Percentiles rank a stretch among this genome's conserved stretches.
These are phyloP conservation scores for Jatropha curcas DNA, from an alignment of 345 rosid genomes.

Conservation along the genomic window DNA sequence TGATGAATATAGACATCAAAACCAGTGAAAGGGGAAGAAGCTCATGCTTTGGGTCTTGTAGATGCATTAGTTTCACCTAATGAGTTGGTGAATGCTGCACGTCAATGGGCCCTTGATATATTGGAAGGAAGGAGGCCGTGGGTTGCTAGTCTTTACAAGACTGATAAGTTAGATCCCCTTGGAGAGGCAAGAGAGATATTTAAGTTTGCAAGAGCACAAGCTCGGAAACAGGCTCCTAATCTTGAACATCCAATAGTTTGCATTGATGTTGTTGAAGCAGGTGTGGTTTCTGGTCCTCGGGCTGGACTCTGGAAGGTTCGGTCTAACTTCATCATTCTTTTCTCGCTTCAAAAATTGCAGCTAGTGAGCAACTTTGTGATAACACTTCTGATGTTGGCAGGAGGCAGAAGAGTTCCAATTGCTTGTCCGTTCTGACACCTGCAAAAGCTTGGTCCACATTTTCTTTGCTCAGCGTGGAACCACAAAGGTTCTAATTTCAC, in stretches of 20 bases:
- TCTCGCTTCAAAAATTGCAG: conserved; percentile 1
- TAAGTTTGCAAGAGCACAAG: conserved; percentile 75
- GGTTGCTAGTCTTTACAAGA: conserved; percentile 73
- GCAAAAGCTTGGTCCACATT: conserved; percentile 84
- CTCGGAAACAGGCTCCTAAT: conserved; percentile 75
- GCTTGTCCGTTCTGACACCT: conserved; percentile 59
- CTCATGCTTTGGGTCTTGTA: conserved; percentile 69
- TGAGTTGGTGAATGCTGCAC: conserved; percentile 67
- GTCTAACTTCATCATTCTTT: conserved; percentile 12
- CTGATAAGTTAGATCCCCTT: conserved; percentile 80
- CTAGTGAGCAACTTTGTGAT: conserved; percentile 19
- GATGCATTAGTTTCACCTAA: conserved; percentile 73
- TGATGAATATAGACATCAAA: conserved; percentile 61
- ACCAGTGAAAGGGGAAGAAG: conserved; percentile 74
- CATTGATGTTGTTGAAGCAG: conserved; percentile 79
- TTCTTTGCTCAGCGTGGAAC: conserved; percentile 94
- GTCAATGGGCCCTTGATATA: conserved; percentile 84
- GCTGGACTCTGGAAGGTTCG: conserved; percentile 84
- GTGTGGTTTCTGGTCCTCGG: conserved; percentile 78
- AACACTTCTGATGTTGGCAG: conserved; percentile 42
- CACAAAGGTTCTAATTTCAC: conserved; percentile 54
- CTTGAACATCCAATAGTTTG: conserved; percentile 82
- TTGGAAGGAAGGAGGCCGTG: conserved; percentile 72
- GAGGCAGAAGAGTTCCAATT: conserved; percentile 64
- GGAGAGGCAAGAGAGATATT: conserved; percentile 89